Percentiles rank a stretch among this genome's conserved stretches.
These are phyloP conservation scores for Niebla homalea DNA, from an alignment of 495 filamentous ascomycete genomes.

Conservation along the genomic window DNA sequence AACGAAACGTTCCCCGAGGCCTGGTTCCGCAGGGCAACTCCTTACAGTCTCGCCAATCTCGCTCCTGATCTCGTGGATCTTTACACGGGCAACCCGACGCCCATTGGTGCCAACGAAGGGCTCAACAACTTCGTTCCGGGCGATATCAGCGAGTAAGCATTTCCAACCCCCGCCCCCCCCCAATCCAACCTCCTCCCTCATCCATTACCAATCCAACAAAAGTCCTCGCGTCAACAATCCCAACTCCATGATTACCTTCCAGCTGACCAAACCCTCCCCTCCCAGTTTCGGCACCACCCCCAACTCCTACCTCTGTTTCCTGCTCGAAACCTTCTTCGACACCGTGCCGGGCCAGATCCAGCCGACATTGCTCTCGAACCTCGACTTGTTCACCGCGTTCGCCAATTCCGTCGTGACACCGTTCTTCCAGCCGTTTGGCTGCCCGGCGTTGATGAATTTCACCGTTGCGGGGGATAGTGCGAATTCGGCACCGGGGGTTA, in stretches of 20 bases:
- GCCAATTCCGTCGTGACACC: background rate
- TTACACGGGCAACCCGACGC: conserved; percentile 10
- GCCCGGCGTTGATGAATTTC: too few relatives aligned
- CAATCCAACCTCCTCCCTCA: background rate
- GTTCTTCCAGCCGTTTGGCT: too few relatives aligned
- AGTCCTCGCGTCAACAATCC: too few relatives aligned
- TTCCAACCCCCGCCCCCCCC: background rate
- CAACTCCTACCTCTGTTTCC: conserved; percentile 4
- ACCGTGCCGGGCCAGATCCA: conserved; percentile 10
- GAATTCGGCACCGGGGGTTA: too few relatives aligned
- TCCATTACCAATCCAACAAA: background rate
- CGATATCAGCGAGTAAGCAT: background rate
- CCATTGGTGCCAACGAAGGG: conserved; percentile 15
- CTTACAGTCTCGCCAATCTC: conserved; percentile 10
- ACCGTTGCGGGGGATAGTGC: too few relatives aligned
- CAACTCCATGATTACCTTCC: background rate
- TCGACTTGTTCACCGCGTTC: conserved; percentile 9
- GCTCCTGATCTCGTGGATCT: conserved; percentile 4
- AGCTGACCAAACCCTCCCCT: conserved; percentile 3
- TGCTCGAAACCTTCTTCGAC: conserved; percentile 16
- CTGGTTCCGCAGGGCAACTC: conserved; percentile 11
- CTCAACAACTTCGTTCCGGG: conserved; percentile 17
- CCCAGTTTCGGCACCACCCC: too few relatives aligned
- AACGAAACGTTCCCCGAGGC: conserved; percentile 17
- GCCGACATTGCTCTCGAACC: conserved; percentile 7